Base-by-base conservation (phyloP, 208 protist genomes). In the Leptomonas pyrrhocoris region DNA sequence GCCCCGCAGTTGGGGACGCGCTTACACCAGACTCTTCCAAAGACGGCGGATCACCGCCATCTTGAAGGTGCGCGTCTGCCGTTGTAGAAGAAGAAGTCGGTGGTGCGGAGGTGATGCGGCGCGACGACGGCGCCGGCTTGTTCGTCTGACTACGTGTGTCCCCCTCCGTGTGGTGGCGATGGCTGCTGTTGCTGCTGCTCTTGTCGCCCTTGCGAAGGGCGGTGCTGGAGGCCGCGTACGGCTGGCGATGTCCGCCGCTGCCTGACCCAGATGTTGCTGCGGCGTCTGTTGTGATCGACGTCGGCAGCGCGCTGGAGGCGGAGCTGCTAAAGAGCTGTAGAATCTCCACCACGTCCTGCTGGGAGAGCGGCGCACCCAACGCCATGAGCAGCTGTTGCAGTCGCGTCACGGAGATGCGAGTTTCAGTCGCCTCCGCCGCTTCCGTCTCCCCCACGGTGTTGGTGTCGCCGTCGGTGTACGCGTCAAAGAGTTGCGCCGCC, bases 291-390 rank as follows among this genome's bases (percentile, higher is more conserved):
- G 6, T 3, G 38, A 4, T 54, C 11, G 19, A 31, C 8, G 23
- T n/a, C 25, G 49, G 49, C 2, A 57, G 3, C 19, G 34, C 31
- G 25, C 16, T 58, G 2, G 61, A 46, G 7, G 64, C 64, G 36
- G 66, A 51, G 30, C 43, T 56, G 40, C 66, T 53, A 21, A 78
- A 51, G 28, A 72, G 59, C 30, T 60, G 57, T 21, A 94, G 68
- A 31, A 90, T 23, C 16, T 89, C 85, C 13, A 66, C 57, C 28
- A 94, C 80, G 48, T 90, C 88, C 9, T 88, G 74, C 21, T 74
- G 53, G 0, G 88, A 83, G 12, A 84, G 73, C 0, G 70, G 60
- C 0, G 78, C 64, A 13, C 79, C 84, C 23, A 90, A 36, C 34
- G 80, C 80, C 11, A 78, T 36, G 51, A 88, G 79, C 23, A 89